phyloP scores from a whole-genome alignment of 1,284 basidiomycete genomes.

The Retiboletus flavoniger region DNA sequence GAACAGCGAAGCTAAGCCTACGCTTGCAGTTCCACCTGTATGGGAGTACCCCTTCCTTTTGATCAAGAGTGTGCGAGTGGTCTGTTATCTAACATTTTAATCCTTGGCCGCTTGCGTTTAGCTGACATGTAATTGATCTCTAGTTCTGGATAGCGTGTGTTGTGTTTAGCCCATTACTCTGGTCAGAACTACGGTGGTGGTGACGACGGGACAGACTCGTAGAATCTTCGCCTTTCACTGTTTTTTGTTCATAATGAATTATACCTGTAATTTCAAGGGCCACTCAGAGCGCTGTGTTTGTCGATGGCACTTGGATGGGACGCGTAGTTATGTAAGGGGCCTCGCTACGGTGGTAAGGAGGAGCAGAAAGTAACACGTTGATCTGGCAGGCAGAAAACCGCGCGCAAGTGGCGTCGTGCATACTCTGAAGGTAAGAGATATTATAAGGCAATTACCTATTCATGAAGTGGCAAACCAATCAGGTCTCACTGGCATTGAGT shows the following conservation, averaged over 20 bases:
- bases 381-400: too few relatives aligned
- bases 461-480: too few relatives aligned
- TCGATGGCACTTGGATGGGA: neutral
- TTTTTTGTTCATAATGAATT: constrained; percentile 5
- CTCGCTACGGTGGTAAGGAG: too few relatives aligned
- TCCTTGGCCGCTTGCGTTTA: constrained; percentile 3
- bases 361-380: too few relatives aligned
- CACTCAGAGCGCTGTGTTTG: constrained; percentile 3
- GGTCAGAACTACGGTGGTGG: constrained; percentile 76
- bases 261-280: constrained; percentile 11
- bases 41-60: constrained; percentile 46
- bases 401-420: too few relatives aligned
- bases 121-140: constrained; percentile 6
- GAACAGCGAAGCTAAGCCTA: constrained; percentile 13
- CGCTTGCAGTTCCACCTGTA: constrained; percentile 31
- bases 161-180: constrained; percentile 83
- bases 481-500: too few relatives aligned
- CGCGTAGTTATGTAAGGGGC: neutral
- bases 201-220: constrained; percentile 14
- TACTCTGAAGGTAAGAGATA: too few relatives aligned
- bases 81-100: constrained; percentile 14
- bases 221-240: neutral
- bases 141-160: constrained; percentile 87
- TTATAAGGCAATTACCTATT: too few relatives aligned
- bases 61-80: constrained; percentile 43